Evolutionary conservation across 2,329 filamentous ascomycete species (phyloP), one percentile per base, ranked within the genome.

Genomic region (Thermochaetoides dissita): DNA sequence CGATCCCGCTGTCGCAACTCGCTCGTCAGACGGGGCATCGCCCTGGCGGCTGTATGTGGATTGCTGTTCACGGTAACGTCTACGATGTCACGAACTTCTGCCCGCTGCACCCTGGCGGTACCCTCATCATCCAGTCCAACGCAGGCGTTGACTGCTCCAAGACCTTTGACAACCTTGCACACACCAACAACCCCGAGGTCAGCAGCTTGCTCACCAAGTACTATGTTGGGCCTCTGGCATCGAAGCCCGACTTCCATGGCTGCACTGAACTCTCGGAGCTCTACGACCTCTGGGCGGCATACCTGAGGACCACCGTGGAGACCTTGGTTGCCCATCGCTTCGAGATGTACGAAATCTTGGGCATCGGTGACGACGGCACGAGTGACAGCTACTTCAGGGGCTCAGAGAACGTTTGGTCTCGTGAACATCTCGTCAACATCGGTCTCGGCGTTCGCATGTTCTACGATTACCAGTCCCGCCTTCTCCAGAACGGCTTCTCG

Each of bases 131-230:
- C 50, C 67, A 68, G 46, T 71, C 66, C 2, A 73, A 72, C 42
- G 69, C 69, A 0, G 69, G 70, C n/a, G 64, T 70, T 0, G 70
- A 74, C 49, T 72, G 69, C 44, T 63, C 63, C 6, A 62, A 64
- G 46, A 68, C 68, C 0, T 74, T 74, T 37, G 69, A 74, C 48
- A 65, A 69, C 37, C 62, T 74, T 3, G 69, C 68, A 0, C 70
- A 74, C 49, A 71, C 68, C 1, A 71, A 68, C 48, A 73, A 74
- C 39, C 68, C 70, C 0, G 69, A 73, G 49, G 69, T 73, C 0
- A 59, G 63, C 5, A 71, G 67, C 50, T 59, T 74, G 2, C 52
- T 74, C 4, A 69, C 68, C 1, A 71, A 71, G 35, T 74, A 74
- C 49, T 72, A 72, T 41, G 64, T 73, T 7, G 69, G 69, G 0